These are phyloP conservation scores for Pterulicium gracile DNA, from an alignment of 1,284 basidiomycete species.

Conservation along the genomic window DNA sequence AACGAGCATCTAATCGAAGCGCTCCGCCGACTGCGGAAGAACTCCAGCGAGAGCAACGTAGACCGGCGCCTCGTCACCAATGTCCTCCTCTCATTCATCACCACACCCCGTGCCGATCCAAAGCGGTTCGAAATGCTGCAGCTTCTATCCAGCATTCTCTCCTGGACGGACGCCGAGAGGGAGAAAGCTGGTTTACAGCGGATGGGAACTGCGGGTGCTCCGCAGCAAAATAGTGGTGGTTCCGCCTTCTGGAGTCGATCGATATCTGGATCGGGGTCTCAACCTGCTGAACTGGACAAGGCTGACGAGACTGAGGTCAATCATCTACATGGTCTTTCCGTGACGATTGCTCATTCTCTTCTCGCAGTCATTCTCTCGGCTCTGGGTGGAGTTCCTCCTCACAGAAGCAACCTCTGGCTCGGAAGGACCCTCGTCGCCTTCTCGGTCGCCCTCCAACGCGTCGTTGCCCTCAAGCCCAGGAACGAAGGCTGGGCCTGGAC, in stretches of 20 bases:
- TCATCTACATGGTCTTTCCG: slow-evolving; percentile 2
- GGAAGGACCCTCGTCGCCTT: background rate
- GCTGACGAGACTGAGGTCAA: slow-evolving; percentile 69
- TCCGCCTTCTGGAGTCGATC: slow-evolving; percentile 46
- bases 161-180: slow-evolving; percentile 84
- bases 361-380: slow-evolving; percentile 80
- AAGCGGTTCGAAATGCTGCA: slow-evolving; percentile 97
- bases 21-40: slow-evolving; percentile 81
- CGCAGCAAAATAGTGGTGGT: slow-evolving; percentile 9
- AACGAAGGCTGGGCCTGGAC: background rate
- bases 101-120: slow-evolving; percentile 81
- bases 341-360: background rate
- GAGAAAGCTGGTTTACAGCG: slow-evolving; percentile 86
- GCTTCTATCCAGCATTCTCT: slow-evolving; percentile 80
- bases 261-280: slow-evolving; percentile 28
- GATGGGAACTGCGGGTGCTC: slow-evolving; percentile 20
- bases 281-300: slow-evolving; percentile 52
- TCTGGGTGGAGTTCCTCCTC: slow-evolving; percentile 93
- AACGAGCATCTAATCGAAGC: slow-evolving; percentile 98
- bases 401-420: slow-evolving; percentile 56
- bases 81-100: slow-evolving; percentile 86
- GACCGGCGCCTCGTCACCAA: slow-evolving; percentile 93
- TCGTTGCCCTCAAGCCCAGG: background rate
- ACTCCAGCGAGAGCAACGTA: slow-evolving; percentile 81
- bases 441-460: background rate